These are phyloP conservation scores for Wickerhamiella siamensis DNA, from an alignment of 805 yeast genomes.

Conservation along the genomic window DNA sequence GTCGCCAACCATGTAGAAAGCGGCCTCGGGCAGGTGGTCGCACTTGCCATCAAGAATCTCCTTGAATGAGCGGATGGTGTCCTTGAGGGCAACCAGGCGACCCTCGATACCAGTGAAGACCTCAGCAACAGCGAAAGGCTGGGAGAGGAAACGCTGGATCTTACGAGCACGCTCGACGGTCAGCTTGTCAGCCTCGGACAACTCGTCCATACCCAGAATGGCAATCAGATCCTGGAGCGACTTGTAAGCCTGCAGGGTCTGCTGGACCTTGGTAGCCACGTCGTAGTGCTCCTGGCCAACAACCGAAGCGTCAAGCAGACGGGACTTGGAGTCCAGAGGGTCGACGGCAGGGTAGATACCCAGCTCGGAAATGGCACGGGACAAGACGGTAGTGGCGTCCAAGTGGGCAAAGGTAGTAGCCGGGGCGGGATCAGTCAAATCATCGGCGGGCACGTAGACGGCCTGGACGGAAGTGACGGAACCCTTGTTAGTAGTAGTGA, in stretches of 20 bases:
- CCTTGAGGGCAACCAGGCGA: slow-evolving; percentile 91
- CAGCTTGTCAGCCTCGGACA: slow-evolving; percentile 95
- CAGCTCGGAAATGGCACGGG: slow-evolving; percentile 98
- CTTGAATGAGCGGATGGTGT: slow-evolving; percentile 87
- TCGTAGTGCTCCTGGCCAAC: slow-evolving; percentile 99
- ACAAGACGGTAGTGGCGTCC: slow-evolving; percentile 99
- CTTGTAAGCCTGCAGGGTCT: slow-evolving; percentile 98
- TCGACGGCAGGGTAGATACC: slow-evolving; percentile 99
- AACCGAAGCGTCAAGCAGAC: slow-evolving; percentile 92
- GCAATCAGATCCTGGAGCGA: slow-evolving; percentile 99
- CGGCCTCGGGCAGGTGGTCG: slow-evolving; percentile 97
- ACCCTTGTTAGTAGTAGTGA: slow-evolving; percentile 99
- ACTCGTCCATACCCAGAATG: slow-evolving; percentile 99
- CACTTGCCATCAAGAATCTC: slow-evolving; percentile 97
- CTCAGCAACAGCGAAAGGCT: slow-evolving; percentile 99
- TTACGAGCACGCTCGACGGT: slow-evolving; percentile 99
- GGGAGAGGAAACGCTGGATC: slow-evolving; percentile 99
- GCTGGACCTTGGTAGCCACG: slow-evolving; percentile 89
- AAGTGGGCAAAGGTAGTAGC: slow-evolving; percentile 99
- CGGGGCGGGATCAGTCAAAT: slow-evolving; percentile 99
- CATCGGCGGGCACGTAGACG: slow-evolving; percentile 99
- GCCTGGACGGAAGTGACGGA: slow-evolving; percentile 99
- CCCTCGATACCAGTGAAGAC: slow-evolving; percentile 99
- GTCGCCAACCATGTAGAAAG: slow-evolving; percentile 99
- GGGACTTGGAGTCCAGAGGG: slow-evolving; percentile 98